A percentile compares a stretch with the other conserved stretches of the same genome.
Evolutionary conservation across 768 basidiomycete genomes (phyloP).

Genomic region (Tricholoma sp.): DNA sequence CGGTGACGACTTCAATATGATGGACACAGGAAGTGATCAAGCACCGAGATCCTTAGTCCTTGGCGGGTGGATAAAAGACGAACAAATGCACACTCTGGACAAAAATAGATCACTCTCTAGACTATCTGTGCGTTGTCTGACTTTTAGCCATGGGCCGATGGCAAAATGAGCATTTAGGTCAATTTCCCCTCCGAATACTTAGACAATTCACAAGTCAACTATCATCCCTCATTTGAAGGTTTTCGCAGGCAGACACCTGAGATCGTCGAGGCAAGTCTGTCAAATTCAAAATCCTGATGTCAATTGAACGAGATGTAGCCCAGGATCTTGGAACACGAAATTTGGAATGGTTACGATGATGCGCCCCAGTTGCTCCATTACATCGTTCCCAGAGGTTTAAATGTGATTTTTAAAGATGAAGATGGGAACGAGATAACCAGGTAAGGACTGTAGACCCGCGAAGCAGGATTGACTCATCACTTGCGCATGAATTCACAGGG

Average conservation of each 20-base stretch:
- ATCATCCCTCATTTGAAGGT: neutral
- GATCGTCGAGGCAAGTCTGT: conserved; percentile 14
- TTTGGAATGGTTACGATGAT: conserved; percentile 17
- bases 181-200: neutral
- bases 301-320: conserved; percentile 5
- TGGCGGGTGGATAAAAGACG: neutral
- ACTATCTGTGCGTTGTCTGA: neutral
- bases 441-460: conserved; percentile 25
- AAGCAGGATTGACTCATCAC: neutral
- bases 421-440: conserved; percentile 59
- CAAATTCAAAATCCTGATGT: neutral
- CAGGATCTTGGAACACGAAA: conserved; percentile 21
- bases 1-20: neutral
- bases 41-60: neutral
- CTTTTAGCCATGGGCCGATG: neutral
- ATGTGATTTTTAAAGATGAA: conserved; percentile 65
- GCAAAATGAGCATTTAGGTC: too few species aligned
- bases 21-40: neutral
- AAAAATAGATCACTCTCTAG: neutral
- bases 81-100: neutral
- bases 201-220: neutral
- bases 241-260: conserved; percentile 6
- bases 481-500: conserved; percentile 26
- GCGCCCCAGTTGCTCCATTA: conserved; percentile 40
- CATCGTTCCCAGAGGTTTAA: conserved; percentile 59